These are phyloP conservation scores for Moesziomyces parantarcticus DNA, from an alignment of 1,284 basidiomycete species.

Conservation along the genomic window DNA sequence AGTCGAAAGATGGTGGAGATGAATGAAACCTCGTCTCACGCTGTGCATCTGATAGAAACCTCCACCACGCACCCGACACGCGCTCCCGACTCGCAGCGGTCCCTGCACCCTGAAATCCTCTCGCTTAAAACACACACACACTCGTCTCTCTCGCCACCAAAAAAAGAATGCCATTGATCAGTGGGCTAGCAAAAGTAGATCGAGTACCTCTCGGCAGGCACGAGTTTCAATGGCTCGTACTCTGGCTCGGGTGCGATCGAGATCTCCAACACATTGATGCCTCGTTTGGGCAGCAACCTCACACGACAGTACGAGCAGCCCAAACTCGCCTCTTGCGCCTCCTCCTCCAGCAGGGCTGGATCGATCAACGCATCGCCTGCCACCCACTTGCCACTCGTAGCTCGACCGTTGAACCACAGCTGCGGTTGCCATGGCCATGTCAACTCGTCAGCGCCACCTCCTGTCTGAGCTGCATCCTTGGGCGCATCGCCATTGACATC, in stretches of 20 bases:
- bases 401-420: constrained; percentile 36
- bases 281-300: constrained; percentile 28
- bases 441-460: neutral
- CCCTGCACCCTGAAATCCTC: no score
- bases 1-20: no score
- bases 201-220: constrained; percentile 35
- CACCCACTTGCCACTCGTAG: constrained; percentile 17
- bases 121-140: neutral
- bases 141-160: no score
- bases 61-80: no score
- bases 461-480: neutral
- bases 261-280: constrained; percentile 47
- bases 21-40: no score
- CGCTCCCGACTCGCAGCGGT: no score
- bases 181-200: constrained; percentile 35
- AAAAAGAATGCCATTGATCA: neutral
- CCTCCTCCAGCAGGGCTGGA: constrained; percentile 11
- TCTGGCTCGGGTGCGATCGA: constrained; percentile 11
- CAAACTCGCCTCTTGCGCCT: constrained; percentile 2
- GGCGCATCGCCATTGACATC: constrained; percentile 1
- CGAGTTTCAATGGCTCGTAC: constrained; percentile 2
- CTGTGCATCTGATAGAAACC: no score
- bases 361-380: constrained; percentile 16
- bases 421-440: constrained; percentile 38
- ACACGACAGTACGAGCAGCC: constrained; percentile 32